These are phyloP conservation scores for Taphrina confusa DNA, from an alignment of 1,139 yeast genomes.

Conservation along the genomic window DNA sequence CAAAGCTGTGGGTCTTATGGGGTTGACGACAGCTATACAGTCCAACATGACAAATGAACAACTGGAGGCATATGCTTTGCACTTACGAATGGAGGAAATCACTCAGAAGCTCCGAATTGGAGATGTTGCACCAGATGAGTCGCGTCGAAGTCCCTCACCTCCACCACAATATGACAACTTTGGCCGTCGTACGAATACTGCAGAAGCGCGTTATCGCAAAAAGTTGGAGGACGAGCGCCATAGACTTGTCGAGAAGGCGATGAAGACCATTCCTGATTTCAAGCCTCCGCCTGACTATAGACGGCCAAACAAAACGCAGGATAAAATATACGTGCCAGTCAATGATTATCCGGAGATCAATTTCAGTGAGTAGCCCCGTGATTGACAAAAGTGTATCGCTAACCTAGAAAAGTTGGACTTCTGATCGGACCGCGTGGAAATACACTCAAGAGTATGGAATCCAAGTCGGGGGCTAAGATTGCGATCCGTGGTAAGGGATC, in stretches of 20 bases:
- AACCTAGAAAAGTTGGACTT: conserved; percentile 59
- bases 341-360: conserved; percentile 88
- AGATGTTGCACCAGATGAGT: conserved; percentile 49
- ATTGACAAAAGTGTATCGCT: not conserved
- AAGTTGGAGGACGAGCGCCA: conserved; percentile 78
- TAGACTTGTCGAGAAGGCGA: conserved; percentile 69
- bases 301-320: conserved; percentile 70
- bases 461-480: conserved; percentile 59
- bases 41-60: conserved; percentile 80
- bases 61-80: conserved; percentile 72
- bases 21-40: conserved; percentile 50
- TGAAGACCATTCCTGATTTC: conserved; percentile 72
- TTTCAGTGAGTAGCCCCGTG: conserved; percentile 38
- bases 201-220: conserved; percentile 65
- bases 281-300: conserved; percentile 77
- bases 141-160: conserved; percentile 72
- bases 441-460: conserved; percentile 75
- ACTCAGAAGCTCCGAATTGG: conserved; percentile 58
- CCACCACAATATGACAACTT: conserved; percentile 83
- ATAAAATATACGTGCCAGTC: conserved; percentile 82
- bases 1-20: conserved; percentile 44
- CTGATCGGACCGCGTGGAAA: conserved; percentile 95
- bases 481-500: conserved; percentile 65
- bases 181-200: conserved; percentile 83
- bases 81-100: conserved; percentile 78